A percentile compares a stretch with the other conserved stretches of the same genome.
phyloP scores from a whole-genome alignment of 1,139 yeast genomes.

The Nakaseomyces sp. region DNA sequence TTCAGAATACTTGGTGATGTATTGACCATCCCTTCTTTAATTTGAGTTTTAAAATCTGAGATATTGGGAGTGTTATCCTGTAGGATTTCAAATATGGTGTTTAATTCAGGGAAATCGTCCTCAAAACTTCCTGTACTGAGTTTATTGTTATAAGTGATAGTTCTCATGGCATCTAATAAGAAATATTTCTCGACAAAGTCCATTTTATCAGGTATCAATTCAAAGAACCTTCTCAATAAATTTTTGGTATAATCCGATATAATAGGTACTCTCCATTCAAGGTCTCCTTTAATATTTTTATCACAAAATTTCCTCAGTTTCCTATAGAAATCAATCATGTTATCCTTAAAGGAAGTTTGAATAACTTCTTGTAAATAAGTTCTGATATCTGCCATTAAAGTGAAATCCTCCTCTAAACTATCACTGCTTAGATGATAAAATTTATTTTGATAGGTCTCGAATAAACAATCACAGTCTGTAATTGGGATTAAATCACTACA shows the following conservation, averaged over 20 bases:
- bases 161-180: background rate
- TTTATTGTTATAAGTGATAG: background rate
- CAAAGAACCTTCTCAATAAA: conserved; percentile 2
- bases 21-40: conserved; percentile 8
- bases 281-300: background rate
- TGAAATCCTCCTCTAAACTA: background rate
- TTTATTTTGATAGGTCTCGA: background rate
- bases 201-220: background rate
- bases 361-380: background rate
- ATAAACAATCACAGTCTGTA: background rate
- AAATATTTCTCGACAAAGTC: background rate
- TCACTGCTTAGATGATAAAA: background rate
- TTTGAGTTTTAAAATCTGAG: conserved; percentile 2
- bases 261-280: background rate
- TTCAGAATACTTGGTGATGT: background rate
- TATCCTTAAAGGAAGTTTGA: background rate
- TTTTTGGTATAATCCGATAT: background rate
- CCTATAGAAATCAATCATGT: background rate
- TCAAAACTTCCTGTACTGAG: background rate
- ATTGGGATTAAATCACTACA: background rate
- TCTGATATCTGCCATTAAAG: background rate
- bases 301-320: background rate
- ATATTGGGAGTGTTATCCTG: background rate
- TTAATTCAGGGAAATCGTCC: background rate
- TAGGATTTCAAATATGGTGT: background rate